phyloP scores from a whole-genome alignment of 78 protist genomes.

The Dictyostelium firmibasis region DNA sequence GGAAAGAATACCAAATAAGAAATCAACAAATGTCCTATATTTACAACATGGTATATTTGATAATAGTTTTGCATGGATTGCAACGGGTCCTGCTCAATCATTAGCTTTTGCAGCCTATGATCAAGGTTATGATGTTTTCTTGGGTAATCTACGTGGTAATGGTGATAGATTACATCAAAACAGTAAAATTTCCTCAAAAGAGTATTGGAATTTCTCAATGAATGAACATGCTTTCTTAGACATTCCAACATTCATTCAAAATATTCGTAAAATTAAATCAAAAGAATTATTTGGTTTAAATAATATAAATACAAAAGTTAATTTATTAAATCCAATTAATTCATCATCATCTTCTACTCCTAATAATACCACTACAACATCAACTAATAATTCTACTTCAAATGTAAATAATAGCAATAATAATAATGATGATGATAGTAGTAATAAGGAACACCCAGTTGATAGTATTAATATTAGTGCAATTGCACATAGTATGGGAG shows the following conservation, averaged over 20 bases:
- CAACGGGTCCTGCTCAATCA: constrained; percentile 65
- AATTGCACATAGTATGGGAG: constrained; percentile 78
- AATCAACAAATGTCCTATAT: constrained; percentile 43
- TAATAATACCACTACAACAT: too few species aligned
- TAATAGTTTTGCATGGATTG: constrained; percentile 77
- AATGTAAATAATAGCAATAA: too few species aligned
- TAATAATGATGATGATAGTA: background rate
- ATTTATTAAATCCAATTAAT: background rate
- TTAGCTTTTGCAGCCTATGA: constrained; percentile 74
- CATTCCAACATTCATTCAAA: constrained; percentile 63
- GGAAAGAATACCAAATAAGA: constrained; percentile 64
- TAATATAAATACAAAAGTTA: constrained; percentile 4
- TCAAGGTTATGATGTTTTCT: constrained; percentile 74
- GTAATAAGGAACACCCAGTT: background rate
- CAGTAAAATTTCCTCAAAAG: constrained; percentile 40
- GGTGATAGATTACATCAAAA: constrained; percentile 64
- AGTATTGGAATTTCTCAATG: constrained; percentile 72
- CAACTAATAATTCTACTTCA: too few species aligned
- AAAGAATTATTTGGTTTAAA: constrained; percentile 21
- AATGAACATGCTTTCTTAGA: constrained; percentile 74
- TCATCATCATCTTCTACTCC: background rate
- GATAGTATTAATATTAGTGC: constrained; percentile 21
- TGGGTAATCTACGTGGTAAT: constrained; percentile 62
- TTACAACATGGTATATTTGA: constrained; percentile 77
- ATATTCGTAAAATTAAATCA: constrained; percentile 32